Base-by-base conservation (phyloP, 495 filamentous ascomycete species). In the Penicillium ucsense region DNA sequence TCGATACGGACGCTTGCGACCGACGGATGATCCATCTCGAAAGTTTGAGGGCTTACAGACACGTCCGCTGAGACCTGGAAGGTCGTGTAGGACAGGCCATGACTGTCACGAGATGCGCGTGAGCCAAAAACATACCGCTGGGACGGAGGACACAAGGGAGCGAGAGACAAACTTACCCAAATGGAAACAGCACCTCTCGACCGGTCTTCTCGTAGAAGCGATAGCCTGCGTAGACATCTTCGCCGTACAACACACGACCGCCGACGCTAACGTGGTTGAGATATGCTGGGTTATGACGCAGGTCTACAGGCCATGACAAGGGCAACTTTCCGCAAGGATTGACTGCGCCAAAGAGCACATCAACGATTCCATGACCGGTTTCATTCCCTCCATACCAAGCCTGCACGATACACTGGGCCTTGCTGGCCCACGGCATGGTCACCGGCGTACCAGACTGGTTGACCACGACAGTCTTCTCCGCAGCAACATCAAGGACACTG, bases 371-470 rank as follows among this genome's bases (percentile, higher is more conserved):
- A 36, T 67, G 63, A 1, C 81, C 81, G 0, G 68, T 73, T 45
- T 80, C 78, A 63, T 79, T 76, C 3, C 78, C 78, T 31, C 75
- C 75, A 45, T 81, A 82, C 82, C 82, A 87, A 0, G 77, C 82
- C 53, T 86, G 83, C 0, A 86, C 41, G 12, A 87, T 78, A 6
- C 79, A 76, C 4, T 75, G 72, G 1, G 83, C 83, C 28, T 73
- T 63, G 51, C 81, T 72, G 0, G 66, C 81, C 87, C 87, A 92
- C 3, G 83, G 84, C 86, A 90, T 88, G 3, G 78, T 77, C 4
- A 91, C 80, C 3, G 86, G 86, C 4, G 82, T 87, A 4, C 86
- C 86, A 8, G 82, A 84, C 51, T 89, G 85, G 54, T 84, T 86
- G 32, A 89, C 83, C 3, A 91, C 79, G 5, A 89, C 73, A 0